A percentile compares a stretch with the other conserved stretches of the same genome.
Conservation (phyloP, 768 basidiomycete species). For the Hemileccinum rubropunctum region DNA sequence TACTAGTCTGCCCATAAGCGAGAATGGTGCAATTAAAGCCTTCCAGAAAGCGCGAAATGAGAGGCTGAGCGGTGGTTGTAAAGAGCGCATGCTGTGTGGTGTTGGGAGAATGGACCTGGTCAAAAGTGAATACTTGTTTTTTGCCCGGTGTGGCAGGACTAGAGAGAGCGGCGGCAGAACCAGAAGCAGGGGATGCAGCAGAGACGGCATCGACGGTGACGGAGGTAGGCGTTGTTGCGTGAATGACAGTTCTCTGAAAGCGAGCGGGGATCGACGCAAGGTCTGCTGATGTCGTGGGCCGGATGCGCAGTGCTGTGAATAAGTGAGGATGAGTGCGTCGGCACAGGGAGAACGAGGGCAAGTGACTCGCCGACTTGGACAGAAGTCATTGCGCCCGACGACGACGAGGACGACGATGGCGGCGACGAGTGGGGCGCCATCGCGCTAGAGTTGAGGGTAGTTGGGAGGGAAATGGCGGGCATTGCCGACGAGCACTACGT, state of each 20-base stretch:
- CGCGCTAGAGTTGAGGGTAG: constrained; percentile 34
- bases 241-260: constrained; percentile 89
- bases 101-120: constrained; percentile 88
- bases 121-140: constrained; percentile 88
- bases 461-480: constrained; percentile 29
- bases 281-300: constrained; percentile 85
- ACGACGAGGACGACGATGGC: constrained; percentile 62
- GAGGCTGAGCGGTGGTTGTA: constrained; percentile 77
- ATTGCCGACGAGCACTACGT: constrained; percentile 22
- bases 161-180: constrained; percentile 47
- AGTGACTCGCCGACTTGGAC: constrained; percentile 88
- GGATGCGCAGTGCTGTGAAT: constrained; percentile 77
- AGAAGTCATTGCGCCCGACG: constrained; percentile 68
- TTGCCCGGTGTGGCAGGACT: constrained; percentile 54
- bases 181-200: constrained; percentile 46
- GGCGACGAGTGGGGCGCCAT: constrained; percentile 74
- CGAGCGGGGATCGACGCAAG: constrained; percentile 84
- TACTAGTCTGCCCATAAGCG: constrained; percentile 34
- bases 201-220: constrained; percentile 79
- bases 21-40: constrained; percentile 89
- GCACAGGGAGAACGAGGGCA: background rate
- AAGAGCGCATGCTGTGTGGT: constrained; percentile 86
- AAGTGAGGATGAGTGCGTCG: constrained; percentile 1
- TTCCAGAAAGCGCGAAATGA: constrained; percentile 83
- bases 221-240: constrained; percentile 67